Conservation (phyloP, 2,329 filamentous ascomycete species). For the Aspergillus pseudoglaucus region DNA sequence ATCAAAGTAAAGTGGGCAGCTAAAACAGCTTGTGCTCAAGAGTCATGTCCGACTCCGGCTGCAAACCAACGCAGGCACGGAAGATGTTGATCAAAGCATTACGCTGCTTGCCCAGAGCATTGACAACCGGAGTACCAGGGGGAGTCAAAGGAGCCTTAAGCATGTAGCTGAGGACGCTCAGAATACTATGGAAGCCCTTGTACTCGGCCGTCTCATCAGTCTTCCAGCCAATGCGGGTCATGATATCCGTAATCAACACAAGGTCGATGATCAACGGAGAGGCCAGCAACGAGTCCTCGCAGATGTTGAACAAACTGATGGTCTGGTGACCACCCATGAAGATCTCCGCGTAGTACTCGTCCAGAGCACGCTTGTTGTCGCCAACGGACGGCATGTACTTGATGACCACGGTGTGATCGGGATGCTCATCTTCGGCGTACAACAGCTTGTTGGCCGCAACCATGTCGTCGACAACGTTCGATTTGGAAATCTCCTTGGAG, state of each 20-base stretch:
- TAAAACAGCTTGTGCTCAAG: slow-evolving; percentile 96
- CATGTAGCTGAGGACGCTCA: slow-evolving; percentile 98
- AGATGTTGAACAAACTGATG: slow-evolving; percentile 97
- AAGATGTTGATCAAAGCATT: slow-evolving; percentile 95
- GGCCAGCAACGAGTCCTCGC: slow-evolving; percentile 93
- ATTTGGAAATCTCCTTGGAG: slow-evolving; percentile 99
- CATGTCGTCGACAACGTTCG: slow-evolving; percentile 99
- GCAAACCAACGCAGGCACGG: slow-evolving; percentile 90
- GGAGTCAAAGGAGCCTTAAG: slow-evolving; percentile 90
- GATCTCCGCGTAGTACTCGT: slow-evolving; percentile 99
- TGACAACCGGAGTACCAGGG: slow-evolving; percentile 90
- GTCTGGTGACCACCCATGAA: slow-evolving; percentile 98
- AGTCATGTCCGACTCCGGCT: slow-evolving; percentile 98
- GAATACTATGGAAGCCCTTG: slow-evolving; percentile 92
- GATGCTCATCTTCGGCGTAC: slow-evolving; percentile 88
- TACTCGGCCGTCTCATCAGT: slow-evolving; percentile 59
- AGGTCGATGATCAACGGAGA: slow-evolving; percentile 97
- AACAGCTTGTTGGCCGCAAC: slow-evolving; percentile 89
- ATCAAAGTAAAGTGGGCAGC: neutral
- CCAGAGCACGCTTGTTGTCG: slow-evolving; percentile 96
- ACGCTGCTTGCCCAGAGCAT: slow-evolving; percentile 92
- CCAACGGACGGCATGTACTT: slow-evolving; percentile 99
- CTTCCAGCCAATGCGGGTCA: slow-evolving; percentile 97
- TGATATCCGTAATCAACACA: slow-evolving; percentile 88
- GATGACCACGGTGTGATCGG: slow-evolving; percentile 97